Evolutionary conservation across 176 grass and related monocot species (phyloP).

Genomic region (Zoysia japonica): DNA sequence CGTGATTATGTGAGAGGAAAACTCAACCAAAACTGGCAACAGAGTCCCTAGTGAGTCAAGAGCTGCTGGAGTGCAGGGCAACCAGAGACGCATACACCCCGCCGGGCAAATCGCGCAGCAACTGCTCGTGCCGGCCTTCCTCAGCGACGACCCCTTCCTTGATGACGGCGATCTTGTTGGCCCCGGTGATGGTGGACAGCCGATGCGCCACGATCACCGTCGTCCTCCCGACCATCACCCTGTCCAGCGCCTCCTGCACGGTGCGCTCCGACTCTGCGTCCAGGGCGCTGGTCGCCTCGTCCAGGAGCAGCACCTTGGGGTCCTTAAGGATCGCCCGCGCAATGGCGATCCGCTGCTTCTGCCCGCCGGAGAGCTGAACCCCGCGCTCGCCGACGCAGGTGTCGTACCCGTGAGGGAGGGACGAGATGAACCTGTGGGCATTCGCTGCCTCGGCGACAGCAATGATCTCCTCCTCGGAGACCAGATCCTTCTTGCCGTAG

Average conservation of each 20-base stretch:
- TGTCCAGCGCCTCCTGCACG: slow-evolving; percentile 59
- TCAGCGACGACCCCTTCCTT: slow-evolving; percentile 55
- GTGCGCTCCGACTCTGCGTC: slow-evolving; percentile 60
- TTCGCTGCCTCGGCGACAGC: slow-evolving; percentile 54
- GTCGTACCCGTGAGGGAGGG: slow-evolving; percentile 53
- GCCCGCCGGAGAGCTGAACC: slow-evolving; percentile 87
- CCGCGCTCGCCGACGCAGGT: slow-evolving; percentile 83
- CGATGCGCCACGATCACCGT: slow-evolving; percentile 50
- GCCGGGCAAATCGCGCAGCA: slow-evolving; percentile 24
- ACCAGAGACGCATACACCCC: slow-evolving; percentile 53
- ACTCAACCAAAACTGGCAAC: background rate
- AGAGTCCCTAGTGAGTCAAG: slow-evolving; percentile 1
- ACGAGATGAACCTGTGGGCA: slow-evolving; percentile 68
- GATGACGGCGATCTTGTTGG: slow-evolving; percentile 45
- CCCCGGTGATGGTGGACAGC: slow-evolving; percentile 48
- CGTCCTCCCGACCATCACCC: slow-evolving; percentile 56
- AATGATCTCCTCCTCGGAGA: slow-evolving; percentile 66
- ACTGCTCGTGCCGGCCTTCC: slow-evolving; percentile 45
- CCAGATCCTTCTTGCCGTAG: slow-evolving; percentile 58
- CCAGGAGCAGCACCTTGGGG: slow-evolving; percentile 61
- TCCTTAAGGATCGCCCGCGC: slow-evolving; percentile 88
- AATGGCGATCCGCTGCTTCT: slow-evolving; percentile 96
- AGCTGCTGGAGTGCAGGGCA: slow-evolving; percentile 43
- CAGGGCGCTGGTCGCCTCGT: slow-evolving; percentile 63
- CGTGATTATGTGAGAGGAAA: background rate